phyloP scores from a whole-genome alignment of 768 basidiomycete genomes.

The Pisolithus sp. region DNA sequence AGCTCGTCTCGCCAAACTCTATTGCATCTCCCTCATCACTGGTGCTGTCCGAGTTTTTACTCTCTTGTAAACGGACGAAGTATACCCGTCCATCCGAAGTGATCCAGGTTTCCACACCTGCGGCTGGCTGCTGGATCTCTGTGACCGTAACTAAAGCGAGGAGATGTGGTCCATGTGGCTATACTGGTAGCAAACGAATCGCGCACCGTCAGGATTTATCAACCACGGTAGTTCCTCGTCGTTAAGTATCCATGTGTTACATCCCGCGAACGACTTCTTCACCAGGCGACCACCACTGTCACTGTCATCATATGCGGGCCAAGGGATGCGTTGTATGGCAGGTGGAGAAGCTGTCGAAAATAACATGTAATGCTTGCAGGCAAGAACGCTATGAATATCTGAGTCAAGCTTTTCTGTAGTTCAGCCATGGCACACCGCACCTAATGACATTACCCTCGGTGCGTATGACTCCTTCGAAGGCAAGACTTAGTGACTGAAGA shows the following conservation, averaged over 20 bases:
- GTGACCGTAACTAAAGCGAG: conserved; percentile 50
- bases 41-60: conserved; percentile 4
- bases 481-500: conserved; percentile 59
- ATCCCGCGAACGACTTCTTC: conserved; percentile 34
- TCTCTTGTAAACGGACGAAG: conserved; percentile 59
- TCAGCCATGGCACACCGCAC: conserved; percentile 30
- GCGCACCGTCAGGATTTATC: conserved; percentile 62
- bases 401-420: conserved; percentile 2
- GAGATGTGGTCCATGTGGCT: not conserved
- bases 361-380: conserved; percentile 58
- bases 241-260: conserved; percentile 67
- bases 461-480: conserved; percentile 76
- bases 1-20: conserved; percentile 11
- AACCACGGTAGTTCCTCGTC: conserved; percentile 70
- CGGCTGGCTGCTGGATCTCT: conserved; percentile 52
- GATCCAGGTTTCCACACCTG: conserved; percentile 74
- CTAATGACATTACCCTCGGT: conserved; percentile 71
- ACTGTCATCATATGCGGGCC: conserved; percentile 52
- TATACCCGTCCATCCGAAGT: conserved; percentile 83
- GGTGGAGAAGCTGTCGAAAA: conserved; percentile 74
- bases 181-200: not conserved
- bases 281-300: conserved; percentile 31
- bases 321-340: conserved; percentile 77
- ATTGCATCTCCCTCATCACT: conserved; percentile 45
- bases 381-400: conserved; percentile 53